A percentile compares a stretch with the other conserved stretches of the same genome.
Evolutionary conservation across 1,139 yeast genomes (phyloP).

Genomic region (Pichia sp.): DNA sequence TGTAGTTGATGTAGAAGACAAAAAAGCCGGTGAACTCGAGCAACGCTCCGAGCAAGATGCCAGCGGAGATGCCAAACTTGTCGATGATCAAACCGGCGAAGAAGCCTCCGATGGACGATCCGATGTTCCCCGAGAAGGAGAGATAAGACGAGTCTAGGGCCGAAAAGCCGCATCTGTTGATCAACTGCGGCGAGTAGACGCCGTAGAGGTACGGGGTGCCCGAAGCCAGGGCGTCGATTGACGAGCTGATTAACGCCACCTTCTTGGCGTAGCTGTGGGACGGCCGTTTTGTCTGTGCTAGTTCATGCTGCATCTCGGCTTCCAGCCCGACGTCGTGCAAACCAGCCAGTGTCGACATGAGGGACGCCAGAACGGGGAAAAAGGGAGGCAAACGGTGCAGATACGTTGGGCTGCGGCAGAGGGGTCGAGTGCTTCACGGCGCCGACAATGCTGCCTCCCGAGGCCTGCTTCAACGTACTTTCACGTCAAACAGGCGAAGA

Average conservation of each 20-base stretch:
- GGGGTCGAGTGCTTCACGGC: too few species aligned
- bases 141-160: constrained; percentile 60
- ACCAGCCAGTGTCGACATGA: not conserved
- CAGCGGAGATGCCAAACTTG: constrained; percentile 48
- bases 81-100: constrained; percentile 68
- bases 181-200: constrained; percentile 66
- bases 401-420: not conserved
- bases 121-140: constrained; percentile 57
- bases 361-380: not conserved
- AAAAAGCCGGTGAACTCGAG: constrained; percentile 39
- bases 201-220: constrained; percentile 76
- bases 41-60: constrained; percentile 52
- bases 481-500: too few species aligned
- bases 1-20: constrained; percentile 36
- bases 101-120: constrained; percentile 64
- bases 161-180: constrained; percentile 51
- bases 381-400: not conserved
- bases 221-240: constrained; percentile 45
- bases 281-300: not conserved
- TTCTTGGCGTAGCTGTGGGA: constrained; percentile 14
- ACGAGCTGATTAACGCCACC: constrained; percentile 26
- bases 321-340: not conserved
- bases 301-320: not conserved
- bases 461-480: too few species aligned
- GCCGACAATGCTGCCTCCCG: too few species aligned